phyloP scores from a whole-genome alignment of 305 asterid species.

The Striga hermonthica region DNA sequence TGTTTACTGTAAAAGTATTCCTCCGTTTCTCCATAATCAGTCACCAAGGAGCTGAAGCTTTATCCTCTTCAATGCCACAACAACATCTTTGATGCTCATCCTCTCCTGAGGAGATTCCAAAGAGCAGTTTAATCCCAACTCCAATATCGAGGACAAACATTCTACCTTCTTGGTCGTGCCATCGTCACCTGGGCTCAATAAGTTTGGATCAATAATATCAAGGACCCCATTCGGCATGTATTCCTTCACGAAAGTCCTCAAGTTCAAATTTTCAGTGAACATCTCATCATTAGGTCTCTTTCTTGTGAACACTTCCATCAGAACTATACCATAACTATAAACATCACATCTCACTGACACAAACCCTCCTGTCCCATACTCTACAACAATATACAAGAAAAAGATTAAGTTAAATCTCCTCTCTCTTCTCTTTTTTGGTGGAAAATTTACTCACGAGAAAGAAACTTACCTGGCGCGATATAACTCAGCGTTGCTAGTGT shows the following conservation, averaged over 20 bases:
- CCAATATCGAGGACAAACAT: constrained; percentile 17
- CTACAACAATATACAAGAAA: constrained; percentile 3
- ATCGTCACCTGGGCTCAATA: neutral
- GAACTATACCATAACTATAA: constrained; percentile 26
- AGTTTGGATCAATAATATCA: constrained; percentile 15
- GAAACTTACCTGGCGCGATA: neutral
- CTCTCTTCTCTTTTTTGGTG: neutral
- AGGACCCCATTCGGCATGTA: neutral
- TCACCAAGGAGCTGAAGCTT: constrained; percentile 3
- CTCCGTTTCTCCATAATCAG: neutral
- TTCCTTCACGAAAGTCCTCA: constrained; percentile 25
- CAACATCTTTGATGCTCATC: constrained; percentile 27
- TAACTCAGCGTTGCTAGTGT: neutral
- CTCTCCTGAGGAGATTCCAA: constrained; percentile 27
- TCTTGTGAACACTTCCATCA: constrained; percentile 24
- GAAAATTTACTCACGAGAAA: neutral
- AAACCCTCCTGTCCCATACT: constrained; percentile 25
- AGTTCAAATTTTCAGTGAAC: constrained; percentile 22
- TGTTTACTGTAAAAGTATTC: too few relatives aligned
- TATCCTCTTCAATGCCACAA: neutral
- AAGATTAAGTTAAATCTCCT: too few relatives aligned
- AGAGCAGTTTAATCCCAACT: constrained; percentile 25
- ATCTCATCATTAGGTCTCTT: constrained; percentile 16
- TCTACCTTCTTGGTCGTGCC: neutral
- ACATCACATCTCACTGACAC: constrained; percentile 26